Base-by-base conservation (phyloP, 2,329 filamentous ascomycete genomes). In the Colletotrichum theobromicola region DNA sequence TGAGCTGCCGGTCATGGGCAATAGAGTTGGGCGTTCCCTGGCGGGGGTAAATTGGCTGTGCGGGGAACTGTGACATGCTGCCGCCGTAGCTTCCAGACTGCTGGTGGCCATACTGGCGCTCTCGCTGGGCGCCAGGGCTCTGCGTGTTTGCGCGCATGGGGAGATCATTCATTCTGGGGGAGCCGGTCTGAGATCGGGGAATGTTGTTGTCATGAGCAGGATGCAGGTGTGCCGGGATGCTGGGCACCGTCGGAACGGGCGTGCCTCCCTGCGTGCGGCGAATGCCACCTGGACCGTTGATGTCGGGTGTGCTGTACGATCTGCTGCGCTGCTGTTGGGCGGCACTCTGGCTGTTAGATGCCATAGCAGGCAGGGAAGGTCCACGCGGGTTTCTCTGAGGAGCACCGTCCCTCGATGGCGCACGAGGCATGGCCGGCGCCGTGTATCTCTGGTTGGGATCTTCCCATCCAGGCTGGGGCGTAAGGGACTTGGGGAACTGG, bases 281-380 rank as follows among this genome's bases (percentile, higher is more conserved):
- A 80, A 88, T 87, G 63, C 89, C 89, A 76, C 90, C 89, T 67
- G 92, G 90, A 67, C 90, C 93, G 77, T 97, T 95, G 79, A 98
- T 98, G 82, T 98, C 96, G 9, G 97, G 96, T 76, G 96, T 98
- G 85, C 96, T 98, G 80, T 97, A 97, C 46, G 96, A 98, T 77
- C 97, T 91, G 85, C 94, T 93, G 77, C 95, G 90, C 80, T 93
- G 92, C 81, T 95, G 93, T 76, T 93, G 86, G 81, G 89, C 84
- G 76, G 88, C 87, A 79, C 88, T 86, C 78, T 91, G 85, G 79
- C 90, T 84, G 77, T 88, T 85, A 2, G 88, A 86, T 18, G 92
- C 88, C 89, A 95, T 93, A 21, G 91, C 93, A 57, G 94, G 94
- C 78, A 97, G 87, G 13, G 94, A 97, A 26, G 95, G 95, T n/a